Conservation (phyloP, 2,329 filamentous ascomycete species). For the Incumbomyces delicatus region DNA sequence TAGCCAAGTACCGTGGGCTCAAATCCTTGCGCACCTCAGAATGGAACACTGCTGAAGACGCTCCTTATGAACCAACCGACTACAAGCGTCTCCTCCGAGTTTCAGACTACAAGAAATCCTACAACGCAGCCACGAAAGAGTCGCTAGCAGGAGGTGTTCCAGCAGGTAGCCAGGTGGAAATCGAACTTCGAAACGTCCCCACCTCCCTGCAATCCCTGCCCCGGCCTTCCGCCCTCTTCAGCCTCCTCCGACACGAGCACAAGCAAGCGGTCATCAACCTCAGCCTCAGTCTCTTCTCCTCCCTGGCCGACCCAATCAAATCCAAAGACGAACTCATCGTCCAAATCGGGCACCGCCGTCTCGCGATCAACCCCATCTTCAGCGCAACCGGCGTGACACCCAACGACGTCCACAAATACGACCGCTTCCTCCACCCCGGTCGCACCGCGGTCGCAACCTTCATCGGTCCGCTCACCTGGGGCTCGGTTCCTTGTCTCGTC, state of each 20-base stretch:
- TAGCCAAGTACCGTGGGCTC: constrained; percentile 78
- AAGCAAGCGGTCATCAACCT: constrained; percentile 87
- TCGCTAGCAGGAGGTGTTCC: constrained; percentile 79
- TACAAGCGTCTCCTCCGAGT: constrained; percentile 81
- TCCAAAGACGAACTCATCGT: constrained; percentile 87
- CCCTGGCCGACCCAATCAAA: constrained; percentile 66
- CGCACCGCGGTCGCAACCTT: constrained; percentile 83
- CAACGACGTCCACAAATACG: constrained; percentile 96
- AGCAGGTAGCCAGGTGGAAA: constrained; percentile 70
- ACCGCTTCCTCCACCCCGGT: constrained; percentile 82
- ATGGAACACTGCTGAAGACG: constrained; percentile 85
- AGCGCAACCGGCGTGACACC: constrained; percentile 81
- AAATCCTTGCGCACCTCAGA: constrained; percentile 81
- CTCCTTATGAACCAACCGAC: constrained; percentile 75
- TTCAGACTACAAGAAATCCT: constrained; percentile 78
- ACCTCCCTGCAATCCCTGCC: constrained; percentile 42
- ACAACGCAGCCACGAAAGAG: constrained; percentile 67
- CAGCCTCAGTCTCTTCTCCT: constrained; percentile 74
- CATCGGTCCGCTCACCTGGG: constrained; percentile 85
- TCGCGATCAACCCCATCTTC: constrained; percentile 83
- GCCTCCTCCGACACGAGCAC: constrained; percentile 84
- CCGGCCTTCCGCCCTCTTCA: constrained; percentile 67
- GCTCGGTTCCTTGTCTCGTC: constrained; percentile 78
- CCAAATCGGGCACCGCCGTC: constrained; percentile 79
- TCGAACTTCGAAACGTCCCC: constrained; percentile 59